Evolutionary conservation across 345 rosid species (phyloP).

Genomic region (Iberis pinnata): DNA sequence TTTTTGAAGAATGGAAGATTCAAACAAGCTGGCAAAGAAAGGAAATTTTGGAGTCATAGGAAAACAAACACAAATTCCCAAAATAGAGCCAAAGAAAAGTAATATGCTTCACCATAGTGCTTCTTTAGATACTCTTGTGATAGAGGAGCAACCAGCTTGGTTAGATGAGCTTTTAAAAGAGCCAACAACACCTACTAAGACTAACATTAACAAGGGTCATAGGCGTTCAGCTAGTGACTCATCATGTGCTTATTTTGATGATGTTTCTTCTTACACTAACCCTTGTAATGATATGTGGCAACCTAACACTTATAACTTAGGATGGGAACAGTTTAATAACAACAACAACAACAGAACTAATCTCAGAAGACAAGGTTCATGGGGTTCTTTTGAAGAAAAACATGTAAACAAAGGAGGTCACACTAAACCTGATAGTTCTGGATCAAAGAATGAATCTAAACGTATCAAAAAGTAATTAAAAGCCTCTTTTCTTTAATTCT

Average conservation of each 20-base stretch:
- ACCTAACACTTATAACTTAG: constrained; percentile 14
- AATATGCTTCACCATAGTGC: constrained; percentile 38
- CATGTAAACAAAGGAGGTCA: constrained; percentile 22
- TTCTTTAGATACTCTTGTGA: constrained; percentile 37
- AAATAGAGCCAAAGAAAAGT: constrained; percentile 31
- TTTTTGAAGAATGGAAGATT: constrained; percentile 38
- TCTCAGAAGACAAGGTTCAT: constrained; percentile 20
- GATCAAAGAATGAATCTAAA: constrained; percentile 27
- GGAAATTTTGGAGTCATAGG: constrained; percentile 35
- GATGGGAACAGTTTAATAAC: constrained; percentile 28
- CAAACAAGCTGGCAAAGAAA: constrained; percentile 35
- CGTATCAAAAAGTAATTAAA: constrained; percentile 41
- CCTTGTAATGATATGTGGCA: constrained; percentile 33
- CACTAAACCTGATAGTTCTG: constrained; percentile 16
- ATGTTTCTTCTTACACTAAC: constrained; percentile 34
- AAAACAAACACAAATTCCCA: constrained; percentile 41
- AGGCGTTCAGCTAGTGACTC: constrained; percentile 65
- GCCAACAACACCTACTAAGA: constrained; percentile 45
- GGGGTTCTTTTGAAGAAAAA: constrained; percentile 26
- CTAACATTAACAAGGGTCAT: constrained; percentile 34
- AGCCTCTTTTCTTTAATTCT: background rate
- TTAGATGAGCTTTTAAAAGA: constrained; percentile 58
- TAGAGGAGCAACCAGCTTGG: constrained; percentile 53
- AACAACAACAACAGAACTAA: constrained; percentile 10
- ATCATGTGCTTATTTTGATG: constrained; percentile 38